phyloP scores from a whole-genome alignment of 2,329 filamentous ascomycete genomes.

The Myriosclerotinia duriaeana region DNA sequence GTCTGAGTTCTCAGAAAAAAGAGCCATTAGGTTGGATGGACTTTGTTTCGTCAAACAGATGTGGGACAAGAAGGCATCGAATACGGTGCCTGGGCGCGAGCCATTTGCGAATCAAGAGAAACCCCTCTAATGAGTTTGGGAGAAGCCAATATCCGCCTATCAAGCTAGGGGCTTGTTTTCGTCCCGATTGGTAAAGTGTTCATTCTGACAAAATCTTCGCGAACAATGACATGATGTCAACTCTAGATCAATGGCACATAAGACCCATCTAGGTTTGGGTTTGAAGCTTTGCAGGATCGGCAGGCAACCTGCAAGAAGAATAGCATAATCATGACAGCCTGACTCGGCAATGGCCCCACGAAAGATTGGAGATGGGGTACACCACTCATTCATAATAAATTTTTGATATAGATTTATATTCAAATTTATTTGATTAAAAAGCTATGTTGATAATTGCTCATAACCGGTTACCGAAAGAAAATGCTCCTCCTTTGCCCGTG shows the following conservation, averaged over 20 bases:
- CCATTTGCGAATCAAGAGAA: background rate
- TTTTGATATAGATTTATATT: background rate
- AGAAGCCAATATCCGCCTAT: background rate
- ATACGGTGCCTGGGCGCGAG: background rate
- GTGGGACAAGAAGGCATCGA: background rate
- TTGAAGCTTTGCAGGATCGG: background rate
- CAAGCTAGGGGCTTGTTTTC: background rate
- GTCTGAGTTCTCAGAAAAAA: background rate
- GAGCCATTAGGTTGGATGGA: background rate
- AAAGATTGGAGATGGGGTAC: background rate
- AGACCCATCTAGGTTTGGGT: background rate
- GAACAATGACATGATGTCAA: background rate
- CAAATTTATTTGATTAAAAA: background rate
- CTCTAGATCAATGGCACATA: background rate
- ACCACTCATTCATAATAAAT: background rate
- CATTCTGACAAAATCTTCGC: background rate
- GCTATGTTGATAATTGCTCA: background rate
- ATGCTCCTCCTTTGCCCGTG: background rate
- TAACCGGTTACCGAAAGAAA: background rate
- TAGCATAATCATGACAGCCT: background rate
- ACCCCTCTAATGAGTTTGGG: too few relatives aligned
- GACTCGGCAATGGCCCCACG: background rate
- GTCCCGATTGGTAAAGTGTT: background rate
- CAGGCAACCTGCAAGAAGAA: background rate
- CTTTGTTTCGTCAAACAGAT: background rate